Evolutionary conservation across 2,329 filamentous ascomycete species (phyloP).

Genomic region (Ophiostoma sp.): DNA sequence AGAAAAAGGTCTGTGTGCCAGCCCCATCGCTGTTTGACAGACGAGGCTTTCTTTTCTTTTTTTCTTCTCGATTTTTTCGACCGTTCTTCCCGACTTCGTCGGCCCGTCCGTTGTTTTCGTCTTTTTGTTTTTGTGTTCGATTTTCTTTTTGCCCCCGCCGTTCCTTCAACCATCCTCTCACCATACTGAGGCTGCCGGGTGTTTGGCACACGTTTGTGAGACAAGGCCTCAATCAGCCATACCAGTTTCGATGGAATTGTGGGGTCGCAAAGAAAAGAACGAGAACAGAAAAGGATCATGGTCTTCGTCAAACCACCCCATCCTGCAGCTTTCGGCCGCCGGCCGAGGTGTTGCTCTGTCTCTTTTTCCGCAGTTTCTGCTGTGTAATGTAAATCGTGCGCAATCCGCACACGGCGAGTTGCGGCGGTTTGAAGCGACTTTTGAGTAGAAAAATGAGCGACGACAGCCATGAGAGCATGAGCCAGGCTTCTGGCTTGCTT

Average conservation of each 20-base stretch:
- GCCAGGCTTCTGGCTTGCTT: not conserved
- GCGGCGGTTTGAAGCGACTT: not conserved
- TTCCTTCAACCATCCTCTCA: not conserved
- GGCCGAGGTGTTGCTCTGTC: not conserved
- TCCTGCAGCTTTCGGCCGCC: constrained; percentile 29
- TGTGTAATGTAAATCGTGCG: constrained; percentile 13
- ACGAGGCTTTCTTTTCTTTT: constrained; percentile 5
- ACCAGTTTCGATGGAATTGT: constrained; percentile 15
- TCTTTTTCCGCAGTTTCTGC: not conserved
- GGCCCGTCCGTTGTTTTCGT: not conserved
- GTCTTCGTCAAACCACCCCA: not conserved
- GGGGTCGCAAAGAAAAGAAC: not conserved
- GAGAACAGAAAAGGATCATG: constrained; percentile 14
- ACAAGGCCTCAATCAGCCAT: constrained; percentile 23
- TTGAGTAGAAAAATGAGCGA: not conserved
- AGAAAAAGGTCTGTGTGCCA: not conserved
- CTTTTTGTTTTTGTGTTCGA: not conserved
- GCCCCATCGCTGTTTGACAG: not conserved
- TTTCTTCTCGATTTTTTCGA: not conserved
- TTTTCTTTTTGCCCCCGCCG: not conserved
- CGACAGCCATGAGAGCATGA: not conserved
- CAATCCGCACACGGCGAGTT: not conserved
- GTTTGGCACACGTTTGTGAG: constrained; percentile 16
- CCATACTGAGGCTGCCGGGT: not conserved
- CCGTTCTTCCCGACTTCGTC: not conserved